Base-by-base conservation (phyloP, 164 flowering plant genomes). In the Saururus chinensis region DNA sequence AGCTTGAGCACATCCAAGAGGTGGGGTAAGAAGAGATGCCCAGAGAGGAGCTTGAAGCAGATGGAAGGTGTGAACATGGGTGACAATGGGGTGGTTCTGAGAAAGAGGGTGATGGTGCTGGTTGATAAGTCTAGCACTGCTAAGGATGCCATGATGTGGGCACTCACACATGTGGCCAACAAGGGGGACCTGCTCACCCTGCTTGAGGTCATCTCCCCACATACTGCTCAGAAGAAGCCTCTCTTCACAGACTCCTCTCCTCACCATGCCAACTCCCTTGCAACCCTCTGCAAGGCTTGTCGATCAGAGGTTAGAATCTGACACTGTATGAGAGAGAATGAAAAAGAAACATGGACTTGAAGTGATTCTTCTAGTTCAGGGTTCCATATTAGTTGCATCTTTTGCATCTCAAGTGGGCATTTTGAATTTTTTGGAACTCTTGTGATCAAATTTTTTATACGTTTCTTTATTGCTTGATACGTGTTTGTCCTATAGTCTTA, bases 71-170 rank as follows among this genome's bases (percentile, higher is more conserved):
- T 78, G 20, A 69, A 73, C 66, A 65, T 71, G 71, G 67, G 59
- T 64, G 75, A 65, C 14, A 45, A 45, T 66, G 75, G 78, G 53
- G 16, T 70, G 65, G 66, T 59, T 40, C 57, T 75, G 81, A 84
- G 76, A 85, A 91, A 86, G 74, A 86, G 95, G 66, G 95, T 89
- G 59, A 89, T 92, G 86, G 95, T 87, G 19, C 83, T 88, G 40
- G 86, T 85, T 37, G 95, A 91, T 74, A 70, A 84, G 0, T 65
- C 83, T 4, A 71, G 84, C 11, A 68, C 76, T 59, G 76, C 96
- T 0, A 87, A 82, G 69, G 89, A 87, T 76, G 96, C 96, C 0
- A 82, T 92, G 96, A 80, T 89, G 83, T 92, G 96, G 96, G 96
- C 98, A 7, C 79, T 89, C 14, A 87, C 96, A 9, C 98, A 92